These are phyloP conservation scores for Skeletonema grethae DNA, from an alignment of 108 stramenopile species.

Conservation along the genomic window DNA sequence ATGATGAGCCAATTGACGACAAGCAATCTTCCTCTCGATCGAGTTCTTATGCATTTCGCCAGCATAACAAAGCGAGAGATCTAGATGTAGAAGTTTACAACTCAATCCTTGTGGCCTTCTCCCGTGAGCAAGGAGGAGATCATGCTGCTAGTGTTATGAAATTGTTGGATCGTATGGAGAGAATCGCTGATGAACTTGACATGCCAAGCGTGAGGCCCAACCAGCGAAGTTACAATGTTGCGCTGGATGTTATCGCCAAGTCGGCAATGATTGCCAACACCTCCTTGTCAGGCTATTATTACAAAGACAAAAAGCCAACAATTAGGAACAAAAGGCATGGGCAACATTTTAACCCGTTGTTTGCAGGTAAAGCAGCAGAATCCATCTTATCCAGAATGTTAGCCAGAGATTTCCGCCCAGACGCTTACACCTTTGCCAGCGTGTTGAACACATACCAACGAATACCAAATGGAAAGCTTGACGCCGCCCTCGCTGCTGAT, in stretches of 20 bases:
- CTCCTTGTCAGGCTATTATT: constrained; percentile 36
- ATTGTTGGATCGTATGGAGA: constrained; percentile 68
- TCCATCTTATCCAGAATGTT: constrained; percentile 44
- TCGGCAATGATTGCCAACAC: constrained; percentile 32
- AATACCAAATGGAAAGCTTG: constrained; percentile 41
- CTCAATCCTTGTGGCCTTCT: constrained; percentile 28
- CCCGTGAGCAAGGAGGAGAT: constrained; percentile 30
- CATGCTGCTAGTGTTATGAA: constrained; percentile 43
- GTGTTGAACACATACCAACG: constrained; percentile 62
- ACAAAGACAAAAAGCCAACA: constrained; percentile 11
- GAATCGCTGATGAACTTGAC: constrained; percentile 52
- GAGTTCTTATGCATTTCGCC: constrained; percentile 19
- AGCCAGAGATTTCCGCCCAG: constrained; percentile 36
- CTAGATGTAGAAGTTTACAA: constrained; percentile 55
- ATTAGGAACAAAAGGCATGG: background rate
- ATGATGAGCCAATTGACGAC: constrained; percentile 17
- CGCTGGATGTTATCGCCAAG: constrained; percentile 44
- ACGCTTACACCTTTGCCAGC: constrained; percentile 63
- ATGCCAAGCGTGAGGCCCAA: constrained; percentile 55
- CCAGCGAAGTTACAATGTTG: constrained; percentile 44
- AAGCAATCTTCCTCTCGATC: constrained; percentile 12
- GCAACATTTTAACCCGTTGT: constrained; percentile 27
- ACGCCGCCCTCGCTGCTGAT: constrained; percentile 63
- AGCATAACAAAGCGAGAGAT: constrained; percentile 45
- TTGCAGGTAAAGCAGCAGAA: constrained; percentile 46